Evolutionary conservation across 805 yeast genomes (phyloP), one percentile per base, ranked within the genome.

Genomic region (Ogataea henricii): DNA sequence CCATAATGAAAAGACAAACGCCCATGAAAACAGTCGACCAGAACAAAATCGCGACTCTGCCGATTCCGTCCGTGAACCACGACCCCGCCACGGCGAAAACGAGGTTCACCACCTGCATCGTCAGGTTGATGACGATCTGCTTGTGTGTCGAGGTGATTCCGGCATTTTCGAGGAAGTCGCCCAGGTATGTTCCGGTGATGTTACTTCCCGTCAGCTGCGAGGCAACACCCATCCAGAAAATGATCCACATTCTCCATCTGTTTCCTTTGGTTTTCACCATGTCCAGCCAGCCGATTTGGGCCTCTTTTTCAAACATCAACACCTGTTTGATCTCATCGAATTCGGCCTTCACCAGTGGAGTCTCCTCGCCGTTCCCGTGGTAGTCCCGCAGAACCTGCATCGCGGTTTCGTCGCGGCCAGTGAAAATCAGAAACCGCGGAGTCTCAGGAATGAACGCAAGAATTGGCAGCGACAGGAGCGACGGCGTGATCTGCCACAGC

Each of bases 151-250:
- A 47, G 8, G 55, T 50, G 41, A 57, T 53, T 27, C 64, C 65
- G 6, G 64, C 64, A 25, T 58, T 53, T 1, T 52, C 56, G 34
- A 62, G 47, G 50, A 72, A 26, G 42, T 71, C 65, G 47, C 71
- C 74, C 4, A 60, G 37, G 58, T 73, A 74, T 5, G 58, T 55
- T 32, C 62, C 58, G 13, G 55, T 55, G 48, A 63, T 55, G 48
- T 58, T 59, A 21, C 58, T 49, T 14, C 66, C 66, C 14, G 62
- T 58, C 23, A 60, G 47, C 47, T 59, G 62, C 18, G 65, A 57
- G 20, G 62, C 58, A 23, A 60, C 57, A 30, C 62, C 63, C 62
- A 57, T 57, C 55, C 59, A 54, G 47, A 60, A 52, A 40, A 59
- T 57, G 41, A 62, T 62, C 55, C 57, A 56, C 48, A 62, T 38